These are phyloP conservation scores for Chlorella sp. DNA, from an alignment of 139 green algal genomes.

Conservation along the genomic window DNA sequence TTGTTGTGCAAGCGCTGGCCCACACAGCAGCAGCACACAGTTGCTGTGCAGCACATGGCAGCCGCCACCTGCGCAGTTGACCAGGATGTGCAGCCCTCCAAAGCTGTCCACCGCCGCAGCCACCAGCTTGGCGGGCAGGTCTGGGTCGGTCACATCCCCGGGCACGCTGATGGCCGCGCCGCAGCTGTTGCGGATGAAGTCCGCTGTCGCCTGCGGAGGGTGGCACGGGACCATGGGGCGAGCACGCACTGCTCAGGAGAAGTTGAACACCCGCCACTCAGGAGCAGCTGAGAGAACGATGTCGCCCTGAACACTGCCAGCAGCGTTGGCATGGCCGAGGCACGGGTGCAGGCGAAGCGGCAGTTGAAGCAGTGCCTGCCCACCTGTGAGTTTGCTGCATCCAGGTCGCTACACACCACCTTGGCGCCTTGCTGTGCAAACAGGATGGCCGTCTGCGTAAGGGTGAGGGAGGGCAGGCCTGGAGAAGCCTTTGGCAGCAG, in stretches of 20 bases:
- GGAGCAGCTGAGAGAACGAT: too few relatives aligned
- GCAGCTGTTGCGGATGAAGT: slow-evolving; percentile 51
- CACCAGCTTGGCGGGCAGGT: slow-evolving; percentile 61
- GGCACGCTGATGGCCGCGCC: slow-evolving; percentile 38
- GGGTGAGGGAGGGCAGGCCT: neutral
- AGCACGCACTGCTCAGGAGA: too few relatives aligned
- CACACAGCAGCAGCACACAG: too few relatives aligned
- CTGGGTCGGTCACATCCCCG: slow-evolving; percentile 79
- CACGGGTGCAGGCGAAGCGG: too few relatives aligned
- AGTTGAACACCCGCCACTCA: too few relatives aligned
- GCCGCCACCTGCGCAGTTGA: slow-evolving; percentile 21
- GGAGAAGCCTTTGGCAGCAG: neutral
- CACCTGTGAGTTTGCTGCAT: slow-evolving; percentile 56
- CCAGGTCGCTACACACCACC: slow-evolving; percentile 80
- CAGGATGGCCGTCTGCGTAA: slow-evolving; percentile 55
- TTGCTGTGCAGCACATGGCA: too few relatives aligned
- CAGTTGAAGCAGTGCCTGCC: neutral
- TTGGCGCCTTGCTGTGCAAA: slow-evolving; percentile 65
- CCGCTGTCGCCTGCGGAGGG: slow-evolving; percentile 42
- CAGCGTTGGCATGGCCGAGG: too few relatives aligned
- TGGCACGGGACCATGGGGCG: too few relatives aligned
- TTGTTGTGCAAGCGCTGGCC: too few relatives aligned
- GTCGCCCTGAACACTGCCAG: too few relatives aligned
- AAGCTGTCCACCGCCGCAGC: slow-evolving; percentile 62
- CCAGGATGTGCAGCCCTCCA: slow-evolving; percentile 70